A percentile compares a stretch with the other conserved stretches of the same genome.
phyloP scores from a whole-genome alignment of 257 asterid genomes.

The Ballota nigra region DNA sequence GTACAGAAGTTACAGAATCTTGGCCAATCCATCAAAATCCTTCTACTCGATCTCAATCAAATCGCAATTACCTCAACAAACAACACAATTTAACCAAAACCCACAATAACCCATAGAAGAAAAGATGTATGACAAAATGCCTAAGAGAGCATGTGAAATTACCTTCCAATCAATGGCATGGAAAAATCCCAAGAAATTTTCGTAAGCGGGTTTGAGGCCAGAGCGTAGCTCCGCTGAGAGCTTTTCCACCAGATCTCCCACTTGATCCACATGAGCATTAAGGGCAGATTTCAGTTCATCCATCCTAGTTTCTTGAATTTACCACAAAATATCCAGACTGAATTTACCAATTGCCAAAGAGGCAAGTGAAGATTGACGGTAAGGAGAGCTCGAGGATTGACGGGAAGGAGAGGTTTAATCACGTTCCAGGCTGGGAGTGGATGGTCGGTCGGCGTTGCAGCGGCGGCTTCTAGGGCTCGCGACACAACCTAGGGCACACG shows the following conservation, averaged over 20 bases:
- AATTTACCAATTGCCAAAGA: too few relatives aligned
- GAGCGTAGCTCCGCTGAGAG: constrained; percentile 70
- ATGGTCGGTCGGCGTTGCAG: too few relatives aligned
- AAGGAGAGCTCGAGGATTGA: background rate
- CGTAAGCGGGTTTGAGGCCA: constrained; percentile 80
- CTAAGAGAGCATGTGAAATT: background rate
- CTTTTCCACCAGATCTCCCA: constrained; percentile 90
- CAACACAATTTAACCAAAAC: background rate
- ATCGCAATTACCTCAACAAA: background rate
- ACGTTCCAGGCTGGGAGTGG: too few relatives aligned
- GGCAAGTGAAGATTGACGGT: background rate
- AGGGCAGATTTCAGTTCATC: constrained; percentile 72
- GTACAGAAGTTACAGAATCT: background rate
- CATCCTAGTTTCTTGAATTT: constrained; percentile 37
- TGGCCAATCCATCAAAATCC: too few relatives aligned
- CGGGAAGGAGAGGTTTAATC: too few relatives aligned
- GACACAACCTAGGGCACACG: too few relatives aligned
- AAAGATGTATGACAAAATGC: background rate
- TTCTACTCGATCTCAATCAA: too few relatives aligned
- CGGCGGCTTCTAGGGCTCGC: too few relatives aligned
- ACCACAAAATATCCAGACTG: background rate
- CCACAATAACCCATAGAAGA: background rate
- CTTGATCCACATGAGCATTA: constrained; percentile 83
- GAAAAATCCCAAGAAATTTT: constrained; percentile 82
- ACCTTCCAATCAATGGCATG: constrained; percentile 98